Conservation (phyloP, 148 eudicot species). For the Vaccinium vitisidaea region DNA sequence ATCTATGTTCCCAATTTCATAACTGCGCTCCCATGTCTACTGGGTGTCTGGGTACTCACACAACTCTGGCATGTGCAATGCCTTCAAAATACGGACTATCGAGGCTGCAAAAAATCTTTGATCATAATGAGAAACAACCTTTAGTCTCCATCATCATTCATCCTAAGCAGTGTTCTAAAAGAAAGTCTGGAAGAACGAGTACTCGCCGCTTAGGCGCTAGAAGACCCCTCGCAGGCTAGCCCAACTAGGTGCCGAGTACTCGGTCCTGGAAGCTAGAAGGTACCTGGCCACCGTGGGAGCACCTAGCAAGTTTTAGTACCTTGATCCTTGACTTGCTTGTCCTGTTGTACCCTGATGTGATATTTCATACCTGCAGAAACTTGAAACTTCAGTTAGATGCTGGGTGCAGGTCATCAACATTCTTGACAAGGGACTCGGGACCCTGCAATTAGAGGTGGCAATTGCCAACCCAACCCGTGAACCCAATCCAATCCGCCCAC, state of each 20-base stretch:
- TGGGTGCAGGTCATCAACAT: not conserved
- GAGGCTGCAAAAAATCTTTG: not conserved
- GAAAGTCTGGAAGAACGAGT: no score
- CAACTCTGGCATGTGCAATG: slow-evolving; percentile 7
- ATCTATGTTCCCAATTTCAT: not conserved
- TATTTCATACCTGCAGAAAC: not conserved
- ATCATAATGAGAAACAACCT: not conserved
- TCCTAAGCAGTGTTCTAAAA: no score
- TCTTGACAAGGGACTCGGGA: not conserved
- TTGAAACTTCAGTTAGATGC: not conserved
- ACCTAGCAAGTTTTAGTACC: no score
- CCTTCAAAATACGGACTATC: not conserved
- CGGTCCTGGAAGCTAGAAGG: no score
- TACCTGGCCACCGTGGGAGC: no score
- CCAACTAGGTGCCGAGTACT: no score
- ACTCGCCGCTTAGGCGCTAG: no score
- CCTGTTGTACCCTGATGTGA: not conserved
- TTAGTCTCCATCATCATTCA: not conserved
- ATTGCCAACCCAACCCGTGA: no score
- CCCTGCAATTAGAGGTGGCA: no score
- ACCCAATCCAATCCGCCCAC: no score
- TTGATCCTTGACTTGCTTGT: not conserved
- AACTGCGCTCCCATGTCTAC: not conserved
- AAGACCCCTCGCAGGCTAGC: no score
- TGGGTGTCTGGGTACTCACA: not conserved